Percentiles rank a stretch among this genome's conserved stretches.
These are phyloP conservation scores for Nothophoma quercina DNA, from an alignment of 2,329 filamentous ascomycete species.

Conservation along the genomic window DNA sequence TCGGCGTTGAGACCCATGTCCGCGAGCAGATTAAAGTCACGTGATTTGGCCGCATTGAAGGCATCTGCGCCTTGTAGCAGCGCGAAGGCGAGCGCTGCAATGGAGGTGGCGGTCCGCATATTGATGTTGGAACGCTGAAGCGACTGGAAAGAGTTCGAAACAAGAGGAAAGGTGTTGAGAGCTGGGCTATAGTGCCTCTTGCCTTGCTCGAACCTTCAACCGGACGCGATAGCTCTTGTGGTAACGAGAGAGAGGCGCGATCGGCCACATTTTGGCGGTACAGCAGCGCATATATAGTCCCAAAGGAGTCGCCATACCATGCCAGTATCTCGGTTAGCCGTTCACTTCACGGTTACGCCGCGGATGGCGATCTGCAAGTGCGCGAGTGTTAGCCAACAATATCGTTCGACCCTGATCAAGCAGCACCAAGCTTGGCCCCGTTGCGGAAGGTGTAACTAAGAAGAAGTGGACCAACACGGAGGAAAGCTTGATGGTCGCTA, in stretches of 20 bases:
- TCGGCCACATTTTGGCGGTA: neutral
- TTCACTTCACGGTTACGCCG: slow-evolving; percentile 1
- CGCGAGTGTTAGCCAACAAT: slow-evolving; percentile 5
- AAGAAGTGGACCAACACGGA: slow-evolving; percentile 14
- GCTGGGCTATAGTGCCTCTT: neutral
- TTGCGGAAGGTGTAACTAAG: slow-evolving; percentile 8
- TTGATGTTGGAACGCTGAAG: slow-evolving; percentile 1
- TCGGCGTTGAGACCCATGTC: slow-evolving; percentile 45
- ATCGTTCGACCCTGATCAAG: slow-evolving; percentile 1
- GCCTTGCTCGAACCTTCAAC: neutral
- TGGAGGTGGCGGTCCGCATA: slow-evolving; percentile 35
- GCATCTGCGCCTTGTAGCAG: slow-evolving; percentile 32
- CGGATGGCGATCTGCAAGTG: slow-evolving; percentile 6
- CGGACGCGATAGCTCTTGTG: slow-evolving; percentile 7
- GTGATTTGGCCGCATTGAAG: slow-evolving; percentile 29
- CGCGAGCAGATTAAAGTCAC: slow-evolving; percentile 35
- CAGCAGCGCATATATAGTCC: slow-evolving; percentile 14
- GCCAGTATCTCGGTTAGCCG: neutral
- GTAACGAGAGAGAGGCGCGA: slow-evolving; percentile 8
- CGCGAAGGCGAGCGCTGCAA: slow-evolving; percentile 37
- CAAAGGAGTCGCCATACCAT: neutral
- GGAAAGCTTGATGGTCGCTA: slow-evolving; percentile 20
- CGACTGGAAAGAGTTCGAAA: neutral
- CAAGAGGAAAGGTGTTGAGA: neutral
- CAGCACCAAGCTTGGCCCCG: slow-evolving; percentile 10